Evolutionary conservation across 2,329 filamentous ascomycete species (phyloP).

Genomic region (Curvularia spicifera): DNA sequence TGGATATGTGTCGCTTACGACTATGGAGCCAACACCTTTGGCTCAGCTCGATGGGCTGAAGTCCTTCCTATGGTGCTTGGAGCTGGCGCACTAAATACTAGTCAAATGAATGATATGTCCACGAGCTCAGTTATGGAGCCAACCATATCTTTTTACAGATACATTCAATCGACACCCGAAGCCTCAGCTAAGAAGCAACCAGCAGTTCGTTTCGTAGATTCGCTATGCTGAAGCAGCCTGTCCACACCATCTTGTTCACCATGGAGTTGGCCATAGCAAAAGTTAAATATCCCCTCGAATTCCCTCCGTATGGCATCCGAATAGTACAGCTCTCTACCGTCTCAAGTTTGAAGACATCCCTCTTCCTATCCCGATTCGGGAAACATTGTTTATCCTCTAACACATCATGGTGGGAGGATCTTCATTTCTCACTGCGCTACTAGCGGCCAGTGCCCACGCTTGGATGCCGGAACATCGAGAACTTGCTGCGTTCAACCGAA

Average conservation of each 20-base stretch:
- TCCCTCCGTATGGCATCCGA: neutral
- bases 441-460: conserved; percentile 14
- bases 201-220: neutral
- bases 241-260: neutral
- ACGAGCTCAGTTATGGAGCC: neutral
- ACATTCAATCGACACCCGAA: neutral
- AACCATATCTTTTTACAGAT: neutral
- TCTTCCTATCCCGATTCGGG: neutral
- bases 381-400: neutral
- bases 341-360: neutral
- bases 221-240: neutral
- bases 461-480: conserved; percentile 16
- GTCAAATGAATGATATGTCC: neutral
- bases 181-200: neutral
- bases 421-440: conserved; percentile 7
- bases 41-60: neutral
- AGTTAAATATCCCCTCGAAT: conserved; percentile 1
- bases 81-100: neutral
- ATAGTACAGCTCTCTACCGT: neutral
- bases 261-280: neutral
- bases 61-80: neutral
- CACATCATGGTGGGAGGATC: conserved; percentile 2
- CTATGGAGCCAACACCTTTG: neutral
- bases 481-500: conserved; percentile 14
- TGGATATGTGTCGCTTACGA: neutral